Conservation (phyloP, 257 asterid genomes). For the Solanum megistacrolobum region DNA sequence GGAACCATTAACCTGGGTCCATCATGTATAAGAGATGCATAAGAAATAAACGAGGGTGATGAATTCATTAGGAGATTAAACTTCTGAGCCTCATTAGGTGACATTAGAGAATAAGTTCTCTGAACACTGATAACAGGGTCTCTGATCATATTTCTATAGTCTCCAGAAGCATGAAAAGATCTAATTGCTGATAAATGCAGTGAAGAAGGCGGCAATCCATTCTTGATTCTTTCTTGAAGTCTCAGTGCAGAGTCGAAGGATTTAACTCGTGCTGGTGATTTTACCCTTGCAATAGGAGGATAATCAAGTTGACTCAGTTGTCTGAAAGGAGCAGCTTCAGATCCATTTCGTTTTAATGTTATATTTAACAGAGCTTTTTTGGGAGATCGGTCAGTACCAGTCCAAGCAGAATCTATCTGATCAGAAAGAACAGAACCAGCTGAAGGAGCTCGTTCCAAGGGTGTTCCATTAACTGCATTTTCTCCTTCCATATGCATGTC, state of each 20-base stretch:
- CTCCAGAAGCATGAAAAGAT: constrained; percentile 92
- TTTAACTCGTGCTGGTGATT: constrained; percentile 55
- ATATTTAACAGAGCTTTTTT: constrained; percentile 8
- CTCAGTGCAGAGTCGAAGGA: constrained; percentile 90
- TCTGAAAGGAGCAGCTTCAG: constrained; percentile 18
- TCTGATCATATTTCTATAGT: constrained; percentile 67
- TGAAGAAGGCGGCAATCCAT: constrained; percentile 64
- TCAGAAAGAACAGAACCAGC: constrained; percentile 78
- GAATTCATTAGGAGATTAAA: constrained; percentile 18
- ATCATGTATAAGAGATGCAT: constrained; percentile 48
- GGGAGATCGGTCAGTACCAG: constrained; percentile 54
- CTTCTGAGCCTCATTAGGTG: constrained; percentile 42
- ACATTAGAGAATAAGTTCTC: constrained; percentile 48
- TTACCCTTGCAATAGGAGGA: constrained; percentile 28
- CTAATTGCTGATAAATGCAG: constrained; percentile 42
- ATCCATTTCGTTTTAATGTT: constrained; percentile 11
- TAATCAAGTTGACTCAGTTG: constrained; percentile 18
- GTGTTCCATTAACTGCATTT: constrained; percentile 5
- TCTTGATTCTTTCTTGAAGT: constrained; percentile 54
- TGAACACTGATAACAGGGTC: constrained; percentile 53
- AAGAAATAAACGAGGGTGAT: constrained; percentile 44
- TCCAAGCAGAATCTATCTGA: constrained; percentile 86
- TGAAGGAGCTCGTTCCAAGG: constrained; percentile 53
- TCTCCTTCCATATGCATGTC: constrained; percentile 10
- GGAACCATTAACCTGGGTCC: constrained; percentile 70